Evolutionary conservation across 225 moss, liverwort and hornwort genomes (phyloP).

Genomic region (Physcomitrium patens): DNA sequence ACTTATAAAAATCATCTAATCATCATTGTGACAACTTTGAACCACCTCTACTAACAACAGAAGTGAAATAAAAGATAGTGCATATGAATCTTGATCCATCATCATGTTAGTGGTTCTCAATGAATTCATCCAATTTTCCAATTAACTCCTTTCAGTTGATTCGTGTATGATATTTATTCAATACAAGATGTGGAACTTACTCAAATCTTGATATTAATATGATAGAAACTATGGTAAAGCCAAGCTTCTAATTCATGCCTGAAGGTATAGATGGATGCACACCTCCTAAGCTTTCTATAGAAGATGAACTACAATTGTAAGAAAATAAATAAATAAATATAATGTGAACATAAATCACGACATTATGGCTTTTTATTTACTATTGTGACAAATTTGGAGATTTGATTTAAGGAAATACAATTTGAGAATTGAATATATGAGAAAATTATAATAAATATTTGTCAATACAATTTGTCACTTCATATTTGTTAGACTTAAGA

Average conservation of each 20-base stretch:
- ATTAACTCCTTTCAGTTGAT: conserved; percentile 57
- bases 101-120: conserved; percentile 55
- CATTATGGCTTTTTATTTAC: background rate
- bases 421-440: background rate
- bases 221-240: background rate
- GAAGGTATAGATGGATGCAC: conserved; percentile 16
- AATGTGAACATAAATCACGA: conserved; percentile 29
- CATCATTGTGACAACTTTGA: background rate
- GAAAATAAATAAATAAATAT: conserved; percentile 19
- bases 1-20: background rate
- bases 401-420: background rate
- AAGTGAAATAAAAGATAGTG: background rate
- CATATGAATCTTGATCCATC: conserved; percentile 53
- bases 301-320: conserved; percentile 54
- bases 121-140: conserved; percentile 51
- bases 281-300: conserved; percentile 64
- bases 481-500: background rate
- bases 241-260: background rate
- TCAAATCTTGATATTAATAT: background rate
- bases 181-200: conserved; percentile 18
- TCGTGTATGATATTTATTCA: conserved; percentile 29
- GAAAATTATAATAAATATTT: conserved; percentile 1
- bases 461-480: background rate
- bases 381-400: conserved; percentile 2
- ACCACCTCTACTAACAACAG: background rate